These are phyloP conservation scores for Codiaeum variegatum DNA, from an alignment of 441 rosid species.

Conservation along the genomic window DNA sequence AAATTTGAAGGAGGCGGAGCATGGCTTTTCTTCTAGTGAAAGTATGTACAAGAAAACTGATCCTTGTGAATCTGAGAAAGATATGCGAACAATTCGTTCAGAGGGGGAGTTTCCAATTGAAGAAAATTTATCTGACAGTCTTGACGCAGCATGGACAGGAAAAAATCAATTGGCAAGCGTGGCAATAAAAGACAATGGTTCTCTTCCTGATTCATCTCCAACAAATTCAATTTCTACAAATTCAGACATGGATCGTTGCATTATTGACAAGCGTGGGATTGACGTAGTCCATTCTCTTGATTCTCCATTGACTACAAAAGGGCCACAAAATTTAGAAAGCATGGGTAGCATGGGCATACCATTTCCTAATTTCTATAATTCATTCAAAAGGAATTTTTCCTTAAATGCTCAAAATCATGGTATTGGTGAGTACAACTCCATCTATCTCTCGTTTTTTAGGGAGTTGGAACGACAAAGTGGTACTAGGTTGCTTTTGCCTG, in stretches of 20 bases:
- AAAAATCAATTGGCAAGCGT: constrained; percentile 37
- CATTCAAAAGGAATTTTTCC: constrained; percentile 46
- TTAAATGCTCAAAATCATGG: constrained; percentile 59
- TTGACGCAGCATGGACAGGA: constrained; percentile 81
- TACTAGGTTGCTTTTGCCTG: constrained; percentile 68
- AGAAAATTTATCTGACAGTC: constrained; percentile 54
- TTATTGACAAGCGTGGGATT: constrained; percentile 22
- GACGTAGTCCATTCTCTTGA: constrained; percentile 27
- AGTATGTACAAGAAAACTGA: constrained; percentile 34
- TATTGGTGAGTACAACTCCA: constrained; percentile 56
- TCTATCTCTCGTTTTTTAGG: constrained; percentile 55
- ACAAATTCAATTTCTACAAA: constrained; percentile 20
- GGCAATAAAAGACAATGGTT: constrained; percentile 33
- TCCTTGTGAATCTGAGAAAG: constrained; percentile 40
- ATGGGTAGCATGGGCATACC: constrained; percentile 52
- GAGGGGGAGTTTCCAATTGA: constrained; percentile 53
- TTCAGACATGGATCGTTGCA: constrained; percentile 20
- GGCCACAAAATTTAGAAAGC: constrained; percentile 39
- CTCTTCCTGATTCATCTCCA: constrained; percentile 30
- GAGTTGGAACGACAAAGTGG: constrained; percentile 61
- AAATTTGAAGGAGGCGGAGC: constrained; percentile 33
- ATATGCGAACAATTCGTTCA: constrained; percentile 40
- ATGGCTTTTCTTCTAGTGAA: constrained; percentile 30
- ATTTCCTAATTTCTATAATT: constrained; percentile 54
- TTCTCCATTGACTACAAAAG: constrained; percentile 26